Evolutionary conservation across 805 yeast species (phyloP).

Genomic region (Candida takata): DNA sequence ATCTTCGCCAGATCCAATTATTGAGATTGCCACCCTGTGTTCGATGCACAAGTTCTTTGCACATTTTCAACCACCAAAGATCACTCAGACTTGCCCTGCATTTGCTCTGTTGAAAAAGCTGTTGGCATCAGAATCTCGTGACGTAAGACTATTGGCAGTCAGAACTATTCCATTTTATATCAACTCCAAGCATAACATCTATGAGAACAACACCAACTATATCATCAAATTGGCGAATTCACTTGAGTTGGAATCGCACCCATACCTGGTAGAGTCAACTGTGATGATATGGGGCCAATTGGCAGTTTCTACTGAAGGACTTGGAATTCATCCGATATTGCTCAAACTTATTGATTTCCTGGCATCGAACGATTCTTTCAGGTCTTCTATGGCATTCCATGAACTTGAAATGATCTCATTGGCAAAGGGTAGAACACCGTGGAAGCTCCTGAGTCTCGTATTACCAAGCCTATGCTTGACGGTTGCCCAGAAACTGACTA

Average conservation of each 20-base stretch:
- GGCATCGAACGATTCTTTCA: constrained; percentile 58
- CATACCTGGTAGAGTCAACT: constrained; percentile 50
- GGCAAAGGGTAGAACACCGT: constrained; percentile 55
- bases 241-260: constrained; percentile 30
- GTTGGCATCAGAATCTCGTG: constrained; percentile 40
- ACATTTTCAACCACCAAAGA: constrained; percentile 44
- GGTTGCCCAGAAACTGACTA: constrained; percentile 46
- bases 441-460: constrained; percentile 74
- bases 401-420: constrained; percentile 53
- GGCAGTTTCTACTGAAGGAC: constrained; percentile 57
- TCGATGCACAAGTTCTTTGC: constrained; percentile 42
- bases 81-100: constrained; percentile 21
- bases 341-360: constrained; percentile 59
- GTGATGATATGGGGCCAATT: constrained; percentile 59
- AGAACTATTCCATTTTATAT: constrained; percentile 48
- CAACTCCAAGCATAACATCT: constrained; percentile 31
- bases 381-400: constrained; percentile 62
- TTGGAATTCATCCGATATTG: constrained; percentile 57
- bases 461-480: constrained; percentile 64
- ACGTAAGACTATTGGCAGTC: constrained; percentile 45
- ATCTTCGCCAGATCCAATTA: constrained; percentile 15
- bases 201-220: constrained; percentile 36
- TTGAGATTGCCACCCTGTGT: constrained; percentile 38
- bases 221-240: constrained; percentile 38
- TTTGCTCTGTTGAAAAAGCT: constrained; percentile 37